Evolutionary conservation across 495 filamentous ascomycete genomes (phyloP), one percentile per base, ranked within the genome.

Genomic region (Ascodesmis nigricans): DNA sequence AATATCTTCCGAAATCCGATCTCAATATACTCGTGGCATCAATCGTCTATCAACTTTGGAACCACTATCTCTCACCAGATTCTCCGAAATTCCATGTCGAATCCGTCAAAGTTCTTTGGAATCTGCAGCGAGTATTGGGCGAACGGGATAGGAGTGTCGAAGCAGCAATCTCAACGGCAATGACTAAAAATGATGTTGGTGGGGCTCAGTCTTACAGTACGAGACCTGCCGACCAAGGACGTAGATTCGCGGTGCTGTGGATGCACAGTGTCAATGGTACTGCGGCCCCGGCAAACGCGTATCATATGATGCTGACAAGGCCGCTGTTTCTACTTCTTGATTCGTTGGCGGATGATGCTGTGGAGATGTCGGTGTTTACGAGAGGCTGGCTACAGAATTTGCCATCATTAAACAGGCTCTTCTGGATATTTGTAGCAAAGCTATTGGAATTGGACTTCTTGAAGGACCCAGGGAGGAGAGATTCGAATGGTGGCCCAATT

Each of bases 51-150:
- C 62, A 69, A 38, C 59, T 83, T 0, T 95, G 84, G 84, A 21
- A 23, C 21, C 42, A 57, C 16, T 82, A 75, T 49, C 58, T 93
- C 21, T 78, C 79, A 0, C 72, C 78, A 15, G 57, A 72, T 13
- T 73, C 71, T 36, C 83, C 81, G 0, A 90, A 90, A 47, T 83
- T 83, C 43, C 87, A 91, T 50, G 80, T 95, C 15, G 84, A 95
- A 53, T 71, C 80, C 21, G 78, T 90, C 29, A 74, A 77, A 31
- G 76, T 70, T 41, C 55, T 95, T 9, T 90, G 83, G 76, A 68
- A 76, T 31, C 56, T 95, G 27, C 79, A 95, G 44, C 67, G 67
- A 0, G 64, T 68, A 5, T 65, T 69, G 20, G 58, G 56, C 41
- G n/a, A n/a, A n/a, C 50, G 57, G n/a, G 58, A 64, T 36, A 61